Evolutionary conservation across 805 yeast genomes (phyloP), one percentile per base, ranked within the genome.

Genomic region (Candida xyloterini): DNA sequence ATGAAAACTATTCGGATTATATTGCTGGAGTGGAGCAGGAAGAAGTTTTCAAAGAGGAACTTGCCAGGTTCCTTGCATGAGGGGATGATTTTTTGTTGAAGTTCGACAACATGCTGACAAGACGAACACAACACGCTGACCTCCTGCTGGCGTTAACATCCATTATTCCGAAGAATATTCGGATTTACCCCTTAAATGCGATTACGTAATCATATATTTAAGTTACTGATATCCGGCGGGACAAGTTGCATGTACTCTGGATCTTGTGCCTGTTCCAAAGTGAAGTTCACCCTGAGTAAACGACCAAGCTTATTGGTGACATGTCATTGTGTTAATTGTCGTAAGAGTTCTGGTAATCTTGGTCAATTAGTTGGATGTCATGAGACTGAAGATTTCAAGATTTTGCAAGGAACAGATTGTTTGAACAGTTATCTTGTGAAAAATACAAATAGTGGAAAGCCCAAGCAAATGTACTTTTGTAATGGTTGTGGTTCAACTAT

Each of bases 251-350:
- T 33, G 36, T 34, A n/a, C 22, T 18, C 32, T n/a, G 38, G 22
- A 18, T 34, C 38, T 13, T 34, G 38, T 16, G 31, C 32, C 16
- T 34, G 38, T 13, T 13, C 21, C 4, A 11, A 18, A 11, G 27
- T 18, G 15, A 8, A 10, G 7, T 27, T 34, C 21, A 10, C 16
- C 20, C n/a, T 34, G 31, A n/a, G 27, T 10, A 16, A 18, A 10
- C 16, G 27, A 27, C 32, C 38, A 11, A 9, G 8, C 7, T 9
- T 13, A 9, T 15, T 34, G 13, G 14, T 14, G 14, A 10, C 10
- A 15, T 34, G 38, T 16, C 27, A 20, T 15, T 34, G 38, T 24
- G 11, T 18, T 8, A 31, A 34, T 21, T 34, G 38, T 21, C 31
- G n/a, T 31, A 34, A 34, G 32, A 14, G 26, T 18, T 34, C 38